phyloP scores from a whole-genome alignment of 208 protist genomes.

The Porcisia deanei region DNA sequence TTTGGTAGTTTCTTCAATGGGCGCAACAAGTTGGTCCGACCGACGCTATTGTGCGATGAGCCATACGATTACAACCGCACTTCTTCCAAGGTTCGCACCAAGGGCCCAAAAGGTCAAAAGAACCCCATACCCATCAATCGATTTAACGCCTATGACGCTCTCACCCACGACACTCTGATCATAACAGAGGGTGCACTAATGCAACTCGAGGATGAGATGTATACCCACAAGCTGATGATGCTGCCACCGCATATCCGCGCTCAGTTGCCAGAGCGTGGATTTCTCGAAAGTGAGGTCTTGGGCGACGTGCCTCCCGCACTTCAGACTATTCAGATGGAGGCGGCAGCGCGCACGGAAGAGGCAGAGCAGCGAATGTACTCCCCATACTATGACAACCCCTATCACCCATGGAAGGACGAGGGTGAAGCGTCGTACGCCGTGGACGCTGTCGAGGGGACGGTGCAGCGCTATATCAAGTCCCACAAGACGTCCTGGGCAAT shows the following conservation, averaged over 20 bases:
- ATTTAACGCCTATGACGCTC: slow-evolving; percentile 90
- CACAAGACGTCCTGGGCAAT: slow-evolving; percentile 84
- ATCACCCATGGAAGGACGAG: slow-evolving; percentile 86
- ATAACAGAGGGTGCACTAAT: slow-evolving; percentile 88
- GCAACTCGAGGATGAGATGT: slow-evolving; percentile 91
- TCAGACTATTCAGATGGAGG: slow-evolving; percentile 84
- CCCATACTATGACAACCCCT: slow-evolving; percentile 83
- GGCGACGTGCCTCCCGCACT: slow-evolving; percentile 70
- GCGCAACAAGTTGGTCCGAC: slow-evolving; percentile 88
- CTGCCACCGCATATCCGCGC: slow-evolving; percentile 90
- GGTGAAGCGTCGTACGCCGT: slow-evolving; percentile 78
- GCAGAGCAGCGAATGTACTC: slow-evolving; percentile 79
- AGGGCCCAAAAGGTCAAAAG: slow-evolving; percentile 88
- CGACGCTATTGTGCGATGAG: slow-evolving; percentile 86
- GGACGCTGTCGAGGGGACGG: slow-evolving; percentile 74
- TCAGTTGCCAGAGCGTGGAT: slow-evolving; percentile 77
- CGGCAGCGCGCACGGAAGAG: slow-evolving; percentile 86
- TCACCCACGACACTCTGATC: slow-evolving; percentile 83
- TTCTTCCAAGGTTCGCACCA: slow-evolving; percentile 67
- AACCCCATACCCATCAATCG: slow-evolving; percentile 92
- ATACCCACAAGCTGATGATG: slow-evolving; percentile 77
- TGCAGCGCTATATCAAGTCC: slow-evolving; percentile 71
- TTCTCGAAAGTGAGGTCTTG: slow-evolving; percentile 66
- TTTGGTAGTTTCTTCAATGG: slow-evolving; percentile 93
- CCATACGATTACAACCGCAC: slow-evolving; percentile 88